Conservation (phyloP, 345 rosid species). For the Pistacia integerrima region DNA sequence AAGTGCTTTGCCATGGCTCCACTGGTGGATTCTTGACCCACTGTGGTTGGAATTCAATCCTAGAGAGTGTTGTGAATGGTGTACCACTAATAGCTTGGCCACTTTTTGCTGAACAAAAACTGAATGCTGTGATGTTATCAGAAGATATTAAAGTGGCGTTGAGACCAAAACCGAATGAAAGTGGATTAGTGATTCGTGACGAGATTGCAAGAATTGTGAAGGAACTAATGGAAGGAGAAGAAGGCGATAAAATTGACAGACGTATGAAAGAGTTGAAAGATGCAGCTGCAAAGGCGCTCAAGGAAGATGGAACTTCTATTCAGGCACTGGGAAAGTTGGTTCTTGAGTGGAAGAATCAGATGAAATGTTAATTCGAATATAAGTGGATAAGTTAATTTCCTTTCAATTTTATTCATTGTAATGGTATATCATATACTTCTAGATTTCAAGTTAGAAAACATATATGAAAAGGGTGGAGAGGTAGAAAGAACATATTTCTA, state of each 20-base stretch:
- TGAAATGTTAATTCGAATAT: too few species aligned
- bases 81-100: conserved; percentile 43
- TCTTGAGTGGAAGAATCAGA: not conserved
- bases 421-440: too few species aligned
- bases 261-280: conserved; percentile 33
- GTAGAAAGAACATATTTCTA: too few species aligned
- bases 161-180: conserved; percentile 15
- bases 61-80: conserved; percentile 24
- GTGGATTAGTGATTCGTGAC: conserved; percentile 24
- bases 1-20: conserved; percentile 14
- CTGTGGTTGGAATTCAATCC: conserved; percentile 18
- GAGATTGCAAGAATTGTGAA: conserved; percentile 30
- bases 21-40: conserved; percentile 18
- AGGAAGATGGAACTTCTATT: conserved; percentile 1
- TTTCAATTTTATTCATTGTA: too few species aligned
- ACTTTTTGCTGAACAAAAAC: conserved; percentile 40
- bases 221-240: conserved; percentile 35
- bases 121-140: conserved; percentile 32
- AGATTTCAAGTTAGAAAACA: too few species aligned
- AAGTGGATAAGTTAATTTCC: too few species aligned
- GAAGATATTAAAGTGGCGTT: conserved; percentile 25
- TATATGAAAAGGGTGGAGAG: too few species aligned
- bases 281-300: conserved; percentile 10
- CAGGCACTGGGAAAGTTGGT: not conserved
- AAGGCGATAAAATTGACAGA: conserved; percentile 25